Evolutionary conservation across 345 rosid species (phyloP), one percentile per base, ranked within the genome.

Genomic region (Physaria fendleri): DNA sequence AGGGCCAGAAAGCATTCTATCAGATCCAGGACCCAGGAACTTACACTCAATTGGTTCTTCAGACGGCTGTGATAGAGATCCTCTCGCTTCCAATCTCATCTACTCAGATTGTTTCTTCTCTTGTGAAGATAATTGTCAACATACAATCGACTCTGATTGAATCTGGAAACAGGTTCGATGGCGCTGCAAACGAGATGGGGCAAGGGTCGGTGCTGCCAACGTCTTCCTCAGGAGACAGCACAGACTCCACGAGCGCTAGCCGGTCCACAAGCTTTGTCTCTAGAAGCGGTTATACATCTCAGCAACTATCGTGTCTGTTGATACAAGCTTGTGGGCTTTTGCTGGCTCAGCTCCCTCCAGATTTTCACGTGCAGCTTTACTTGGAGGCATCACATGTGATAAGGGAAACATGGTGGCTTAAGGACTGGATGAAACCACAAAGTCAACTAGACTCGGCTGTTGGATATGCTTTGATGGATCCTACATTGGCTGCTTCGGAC

Each of bases 21-120:
- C 99, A 87, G 79, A 81, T 85, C 79, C 99, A 93, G 70, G 99
- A 93, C 76, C 96, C 99, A 9, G 96, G 99, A 69, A 93, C 99
- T 6, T 79, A 89, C 69, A 79, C 96, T 22, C 99, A 93, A 62
- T 79, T 93, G 64, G 88, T 89, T 77, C 92, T 93, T 27, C 97
- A 93, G 76, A 89, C 97, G 6, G 86, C 96, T 8, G 95, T 93
- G 21, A 87, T 93, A 53, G 99, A 93, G 76, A 76, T 93, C 50
- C 95, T 93, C 49, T 93, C 96, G 3, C 97, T 89, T 81, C 99
- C 99, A 5, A 81, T 89, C 46, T 62, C 95, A 16, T 84, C 96
- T 63, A 67, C 90, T 42, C 94, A 89, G 75, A 85, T 89, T 30
- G 87, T 89, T n/a, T 77, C 97, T 65, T 85, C 95, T 12, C 83